Evolutionary conservation across 2,329 filamentous ascomycete genomes (phyloP), one percentile per base, ranked within the genome.

Genomic region (Aspergillus brunneoviolaceus): DNA sequence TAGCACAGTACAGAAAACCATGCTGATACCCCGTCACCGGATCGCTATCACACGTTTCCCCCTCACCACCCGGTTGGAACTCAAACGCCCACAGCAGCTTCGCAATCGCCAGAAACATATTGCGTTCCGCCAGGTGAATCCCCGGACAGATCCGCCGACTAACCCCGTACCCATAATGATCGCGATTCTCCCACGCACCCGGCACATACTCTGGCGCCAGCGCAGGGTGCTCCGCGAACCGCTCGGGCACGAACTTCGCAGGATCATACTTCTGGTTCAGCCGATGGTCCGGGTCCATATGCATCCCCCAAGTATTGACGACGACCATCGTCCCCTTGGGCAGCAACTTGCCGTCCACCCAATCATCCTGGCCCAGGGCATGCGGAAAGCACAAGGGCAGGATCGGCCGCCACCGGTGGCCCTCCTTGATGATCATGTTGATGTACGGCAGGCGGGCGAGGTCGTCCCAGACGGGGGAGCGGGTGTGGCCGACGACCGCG

Each of bases 351-450:
- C 79, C 81, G 11, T 78, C 69, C 49, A 76, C 70, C 60, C 64
- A 70, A 53, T 79, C 76, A 50, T 81, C 79, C 55, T 66, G 33
- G 3, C 31, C 55, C 3, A 59, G 23, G 12, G 60, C 62, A 55
- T 67, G 66, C 1, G 65, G 60, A 47, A 69, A 59, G 2, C 56
- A 55, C 0, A 63, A 49, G 4, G 64, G 59, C 3, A 60, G 50
- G 11, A 63, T 62, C 0, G 84, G 82, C 5, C 83, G 77, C 83
- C 84, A 86, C 2, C 85, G 78, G 11, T 86, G 70, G 1, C 81
- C 77, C 62, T 88, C 85, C 60, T 85, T 85, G 19, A 85, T 77
- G 12, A 84, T 75, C 1, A 81, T 81, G 21, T 79, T 76, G 33
- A 86, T 68, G 64, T 87, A 65, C 1, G 60, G 62, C 16, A 68